Conservation (phyloP, 2,329 filamentous ascomycete species). For the Fusarium sp. region DNA sequence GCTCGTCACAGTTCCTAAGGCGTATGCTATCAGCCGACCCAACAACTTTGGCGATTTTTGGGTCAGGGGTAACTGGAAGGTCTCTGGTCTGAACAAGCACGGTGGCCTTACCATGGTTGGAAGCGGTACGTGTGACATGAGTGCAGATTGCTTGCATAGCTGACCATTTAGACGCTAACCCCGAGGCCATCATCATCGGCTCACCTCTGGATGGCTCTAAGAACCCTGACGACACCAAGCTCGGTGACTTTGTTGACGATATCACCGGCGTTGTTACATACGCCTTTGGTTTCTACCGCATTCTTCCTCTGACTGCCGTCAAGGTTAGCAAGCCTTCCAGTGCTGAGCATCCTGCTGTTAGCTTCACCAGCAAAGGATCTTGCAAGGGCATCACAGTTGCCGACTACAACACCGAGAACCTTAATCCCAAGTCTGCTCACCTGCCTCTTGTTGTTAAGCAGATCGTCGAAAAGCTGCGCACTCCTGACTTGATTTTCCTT, state of each 20-base stretch:
- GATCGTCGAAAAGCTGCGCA: slow-evolving; percentile 73
- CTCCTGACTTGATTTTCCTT: slow-evolving; percentile 75
- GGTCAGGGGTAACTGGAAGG: slow-evolving; percentile 74
- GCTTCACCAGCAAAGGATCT: slow-evolving; percentile 65
- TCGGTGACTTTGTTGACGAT: slow-evolving; percentile 74
- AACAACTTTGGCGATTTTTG: slow-evolving; percentile 77
- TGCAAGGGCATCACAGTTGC: slow-evolving; percentile 74
- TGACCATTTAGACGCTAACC: slow-evolving; percentile 69
- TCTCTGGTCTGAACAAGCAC: slow-evolving; percentile 72
- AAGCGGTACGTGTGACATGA: slow-evolving; percentile 56
- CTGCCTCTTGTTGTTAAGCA: slow-evolving; percentile 72
- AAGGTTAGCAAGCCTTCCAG: slow-evolving; percentile 62
- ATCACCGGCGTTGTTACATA: slow-evolving; percentile 78
- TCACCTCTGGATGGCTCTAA: slow-evolving; percentile 73
- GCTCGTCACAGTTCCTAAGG: slow-evolving; percentile 72
- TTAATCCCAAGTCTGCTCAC: slow-evolving; percentile 68
- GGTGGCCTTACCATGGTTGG: slow-evolving; percentile 74
- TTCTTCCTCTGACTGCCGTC: slow-evolving; percentile 73
- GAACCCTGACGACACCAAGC: slow-evolving; percentile 70
- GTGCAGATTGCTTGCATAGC: background rate
- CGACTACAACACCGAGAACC: slow-evolving; percentile 79
- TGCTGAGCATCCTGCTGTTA: slow-evolving; percentile 63
- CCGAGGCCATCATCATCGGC: slow-evolving; percentile 76
- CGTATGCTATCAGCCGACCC: slow-evolving; percentile 70
- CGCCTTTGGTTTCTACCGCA: slow-evolving; percentile 76